These are phyloP conservation scores for Thelephora aurantiotincta DNA, from an alignment of 768 basidiomycete species.

Conservation along the genomic window DNA sequence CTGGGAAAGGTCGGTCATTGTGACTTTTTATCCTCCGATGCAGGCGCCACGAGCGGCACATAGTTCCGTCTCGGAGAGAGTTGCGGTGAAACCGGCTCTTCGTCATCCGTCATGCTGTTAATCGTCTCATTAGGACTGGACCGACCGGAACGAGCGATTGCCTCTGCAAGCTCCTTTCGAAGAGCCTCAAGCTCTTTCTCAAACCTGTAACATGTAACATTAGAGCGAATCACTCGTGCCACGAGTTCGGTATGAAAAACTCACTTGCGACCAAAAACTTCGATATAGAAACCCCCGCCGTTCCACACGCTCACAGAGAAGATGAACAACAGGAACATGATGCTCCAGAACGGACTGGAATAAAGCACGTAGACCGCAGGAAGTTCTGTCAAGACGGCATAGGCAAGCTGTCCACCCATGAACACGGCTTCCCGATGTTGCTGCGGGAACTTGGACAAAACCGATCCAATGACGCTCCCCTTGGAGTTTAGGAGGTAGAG, in stretches of 20 bases:
- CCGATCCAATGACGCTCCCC: slow-evolving; percentile 65
- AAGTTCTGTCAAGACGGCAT: slow-evolving; percentile 74
- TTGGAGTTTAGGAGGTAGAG: slow-evolving; percentile 83
- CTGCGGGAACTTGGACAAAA: slow-evolving; percentile 44
- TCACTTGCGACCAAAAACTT: slow-evolving; percentile 93
- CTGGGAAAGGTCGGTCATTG: no score
- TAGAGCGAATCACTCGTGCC: not conserved
- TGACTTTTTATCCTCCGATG: no score
- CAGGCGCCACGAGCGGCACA: no score
- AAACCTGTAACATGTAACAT: slow-evolving; percentile 39
- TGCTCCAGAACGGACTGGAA: slow-evolving; percentile 66
- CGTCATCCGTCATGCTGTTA: slow-evolving; percentile 17
- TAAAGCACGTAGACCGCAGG: slow-evolving; percentile 79
- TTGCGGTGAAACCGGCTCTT: not conserved
- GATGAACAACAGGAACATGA: slow-evolving; percentile 61
- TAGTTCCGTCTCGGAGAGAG: no score
- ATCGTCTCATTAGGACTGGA: slow-evolving; percentile 31
- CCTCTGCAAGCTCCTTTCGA: slow-evolving; percentile 79
- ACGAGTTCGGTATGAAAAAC: slow-evolving; percentile 17
- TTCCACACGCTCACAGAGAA: slow-evolving; percentile 91
- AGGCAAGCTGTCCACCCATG: slow-evolving; percentile 77
- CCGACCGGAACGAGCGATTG: slow-evolving; percentile 34
- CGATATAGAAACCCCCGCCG: slow-evolving; percentile 90
- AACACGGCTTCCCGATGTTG: slow-evolving; percentile 57
- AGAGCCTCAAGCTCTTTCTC: slow-evolving; percentile 85